Base-by-base conservation (phyloP, 345 rosid species). In the Eucalyptus globulus region DNA sequence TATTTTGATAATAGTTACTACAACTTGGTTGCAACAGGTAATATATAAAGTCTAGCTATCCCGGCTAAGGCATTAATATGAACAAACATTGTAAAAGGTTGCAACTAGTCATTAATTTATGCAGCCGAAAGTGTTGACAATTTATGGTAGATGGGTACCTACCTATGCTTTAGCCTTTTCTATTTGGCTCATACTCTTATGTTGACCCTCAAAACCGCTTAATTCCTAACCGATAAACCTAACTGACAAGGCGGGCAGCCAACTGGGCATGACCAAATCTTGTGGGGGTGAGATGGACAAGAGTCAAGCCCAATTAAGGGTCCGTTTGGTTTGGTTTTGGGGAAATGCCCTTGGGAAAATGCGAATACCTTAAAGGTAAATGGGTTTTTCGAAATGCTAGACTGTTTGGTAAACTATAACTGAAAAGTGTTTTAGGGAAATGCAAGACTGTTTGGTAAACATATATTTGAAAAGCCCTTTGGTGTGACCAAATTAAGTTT, bases 21-120 rank as follows among this genome's bases (percentile, higher is more conserved):
- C 44, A 31, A 17, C 12, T 34, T 4, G 4, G 1, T 34, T 31
- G 12, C 6, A 3, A 15, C 3, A 3, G 1, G 9, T 15, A n/a
- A 67, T 67, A 4, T 65, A 31, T 31, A 67, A 67, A 67, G 40
- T 67, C 80, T 65, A n/a, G 37, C 76, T 65, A n/a, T 65, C 37
- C 4, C 21, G 1, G 11, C 19, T 65, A 65, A n/a, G 34, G 11
- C 76, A 15, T 67, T n/a, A 14, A 67, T 15, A 29, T 60, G 69
- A 27, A 60, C 69, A 60, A 27, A 29, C 34, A 27, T 27, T 27
- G 69, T 60, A 60, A 60, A 29, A 60, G 69, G 16, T 27, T 11
- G 15, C 69, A 13, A 60, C 31, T 27, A 56, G 62, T 1, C 6
- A 56, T 56, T 26, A 26, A 56, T 56, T 56, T 24, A 56, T 10